These are phyloP conservation scores for Pythium brachiatum DNA, from an alignment of 352 stramenopile species.

Conservation along the genomic window DNA sequence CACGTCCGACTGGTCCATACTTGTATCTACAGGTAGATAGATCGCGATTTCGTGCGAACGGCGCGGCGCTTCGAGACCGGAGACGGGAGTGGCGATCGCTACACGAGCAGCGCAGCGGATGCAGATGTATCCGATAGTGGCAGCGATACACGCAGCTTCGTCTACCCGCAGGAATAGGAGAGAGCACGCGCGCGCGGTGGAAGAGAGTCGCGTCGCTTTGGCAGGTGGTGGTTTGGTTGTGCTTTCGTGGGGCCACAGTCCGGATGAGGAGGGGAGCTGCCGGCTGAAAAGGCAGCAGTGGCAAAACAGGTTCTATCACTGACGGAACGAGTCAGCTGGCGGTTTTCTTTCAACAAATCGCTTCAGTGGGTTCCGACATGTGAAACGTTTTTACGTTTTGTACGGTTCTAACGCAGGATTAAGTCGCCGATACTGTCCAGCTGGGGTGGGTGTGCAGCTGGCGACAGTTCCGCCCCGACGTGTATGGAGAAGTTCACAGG, in stretches of 20 bases:
- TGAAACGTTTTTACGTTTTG: background rate
- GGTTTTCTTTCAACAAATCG: no score
- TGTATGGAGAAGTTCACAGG: no score
- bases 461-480: background rate
- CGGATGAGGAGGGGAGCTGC: background rate
- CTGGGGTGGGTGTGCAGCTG: background rate
- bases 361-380: no score
- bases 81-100: background rate
- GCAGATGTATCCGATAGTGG: background rate
- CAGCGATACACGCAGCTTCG: background rate
- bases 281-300: background rate
- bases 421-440: background rate
- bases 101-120: background rate
- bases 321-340: background rate
- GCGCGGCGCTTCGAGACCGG: background rate
- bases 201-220: background rate
- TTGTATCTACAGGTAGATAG: background rate
- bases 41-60: background rate
- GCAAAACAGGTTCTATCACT: background rate
- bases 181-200: background rate
- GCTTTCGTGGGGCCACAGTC: background rate
- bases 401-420: background rate
- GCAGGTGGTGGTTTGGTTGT: background rate
- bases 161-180: background rate
- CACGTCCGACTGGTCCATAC: background rate